Evolutionary conservation across 257 asterid genomes (phyloP).

Genomic region (Cinchona pubescens): DNA sequence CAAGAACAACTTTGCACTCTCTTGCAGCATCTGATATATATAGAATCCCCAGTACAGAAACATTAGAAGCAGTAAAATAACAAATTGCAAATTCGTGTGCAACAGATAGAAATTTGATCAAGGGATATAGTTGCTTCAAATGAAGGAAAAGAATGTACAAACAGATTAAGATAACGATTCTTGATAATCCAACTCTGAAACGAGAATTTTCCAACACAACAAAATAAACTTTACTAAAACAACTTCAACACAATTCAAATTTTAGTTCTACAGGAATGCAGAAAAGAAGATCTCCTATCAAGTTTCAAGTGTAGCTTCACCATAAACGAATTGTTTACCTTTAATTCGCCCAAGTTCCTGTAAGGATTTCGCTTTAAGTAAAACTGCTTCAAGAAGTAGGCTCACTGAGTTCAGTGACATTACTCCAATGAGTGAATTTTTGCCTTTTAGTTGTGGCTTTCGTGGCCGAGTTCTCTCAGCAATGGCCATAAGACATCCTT

Average conservation of each 20-base stretch:
- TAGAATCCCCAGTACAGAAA: conserved; percentile 11
- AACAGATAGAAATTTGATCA: background rate
- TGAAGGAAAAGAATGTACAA: background rate
- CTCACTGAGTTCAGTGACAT: conserved; percentile 91
- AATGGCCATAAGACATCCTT: conserved; percentile 70
- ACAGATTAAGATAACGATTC: background rate
- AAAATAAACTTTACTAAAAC: background rate
- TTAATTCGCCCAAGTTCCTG: conserved; percentile 68
- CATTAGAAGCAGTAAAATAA: conserved; percentile 12
- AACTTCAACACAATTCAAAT: background rate
- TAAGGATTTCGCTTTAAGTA: conserved; percentile 69
- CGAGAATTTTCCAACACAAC: background rate
- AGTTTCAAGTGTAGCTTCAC: background rate
- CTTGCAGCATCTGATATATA: conserved; percentile 66
- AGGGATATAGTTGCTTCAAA: background rate
- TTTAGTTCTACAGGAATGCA: background rate
- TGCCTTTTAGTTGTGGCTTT: conserved; percentile 47
- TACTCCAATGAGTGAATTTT: conserved; percentile 40
- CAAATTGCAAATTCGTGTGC: background rate
- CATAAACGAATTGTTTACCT: conserved; percentile 42
- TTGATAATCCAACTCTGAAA: background rate
- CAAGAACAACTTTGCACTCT: conserved; percentile 78
- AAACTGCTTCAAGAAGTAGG: conserved; percentile 79
- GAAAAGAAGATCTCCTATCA: background rate
- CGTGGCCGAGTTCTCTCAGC: conserved; percentile 50